phyloP scores from a whole-genome alignment of 768 basidiomycete species.

The Auricularia sp. region DNA sequence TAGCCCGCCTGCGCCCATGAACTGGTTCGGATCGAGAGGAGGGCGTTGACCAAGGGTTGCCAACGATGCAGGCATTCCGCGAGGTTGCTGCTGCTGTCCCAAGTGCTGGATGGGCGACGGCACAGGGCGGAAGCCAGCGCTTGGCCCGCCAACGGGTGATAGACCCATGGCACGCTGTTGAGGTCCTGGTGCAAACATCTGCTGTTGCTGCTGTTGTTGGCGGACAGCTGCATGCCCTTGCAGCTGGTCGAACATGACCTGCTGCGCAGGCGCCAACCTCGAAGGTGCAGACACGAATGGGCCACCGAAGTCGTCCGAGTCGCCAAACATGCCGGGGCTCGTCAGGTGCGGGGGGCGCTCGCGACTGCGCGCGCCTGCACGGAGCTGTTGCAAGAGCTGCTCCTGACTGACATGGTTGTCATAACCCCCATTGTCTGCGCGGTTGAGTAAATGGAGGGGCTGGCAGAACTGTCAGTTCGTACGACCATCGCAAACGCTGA shows the following conservation, averaged over 20 bases:
- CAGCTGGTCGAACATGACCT: not conserved
- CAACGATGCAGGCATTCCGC: conserved; percentile 55
- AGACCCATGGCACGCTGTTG: conserved; percentile 2
- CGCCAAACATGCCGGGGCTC: not conserved
- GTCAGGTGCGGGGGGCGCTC: not conserved
- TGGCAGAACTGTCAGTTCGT: not conserved
- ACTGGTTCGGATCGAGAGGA: conserved; percentile 67
- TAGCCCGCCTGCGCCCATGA: conserved; percentile 31
- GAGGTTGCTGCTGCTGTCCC: conserved; percentile 29
- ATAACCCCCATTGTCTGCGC: not conserved
- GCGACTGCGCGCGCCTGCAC: not conserved
- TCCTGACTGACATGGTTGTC: not conserved
- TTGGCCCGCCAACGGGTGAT: not conserved
- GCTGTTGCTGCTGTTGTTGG: conserved; percentile 6
- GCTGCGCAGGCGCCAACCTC: not conserved
- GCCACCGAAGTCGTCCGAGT: conserved; percentile 1
- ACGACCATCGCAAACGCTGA: not conserved
- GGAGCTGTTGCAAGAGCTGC: not conserved
- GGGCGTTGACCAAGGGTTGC: conserved; percentile 76
- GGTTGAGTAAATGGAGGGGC: not conserved
- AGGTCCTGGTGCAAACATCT: not conserved
- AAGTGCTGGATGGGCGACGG: conserved; percentile 40
- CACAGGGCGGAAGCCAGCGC: conserved; percentile 44
- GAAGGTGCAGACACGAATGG: not conserved
- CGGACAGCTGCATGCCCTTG: not conserved